A percentile compares a stretch with the other conserved stretches of the same genome.
phyloP scores from a whole-genome alignment of 2,329 filamentous ascomycete species.

The Akanthomyces lecanii region DNA sequence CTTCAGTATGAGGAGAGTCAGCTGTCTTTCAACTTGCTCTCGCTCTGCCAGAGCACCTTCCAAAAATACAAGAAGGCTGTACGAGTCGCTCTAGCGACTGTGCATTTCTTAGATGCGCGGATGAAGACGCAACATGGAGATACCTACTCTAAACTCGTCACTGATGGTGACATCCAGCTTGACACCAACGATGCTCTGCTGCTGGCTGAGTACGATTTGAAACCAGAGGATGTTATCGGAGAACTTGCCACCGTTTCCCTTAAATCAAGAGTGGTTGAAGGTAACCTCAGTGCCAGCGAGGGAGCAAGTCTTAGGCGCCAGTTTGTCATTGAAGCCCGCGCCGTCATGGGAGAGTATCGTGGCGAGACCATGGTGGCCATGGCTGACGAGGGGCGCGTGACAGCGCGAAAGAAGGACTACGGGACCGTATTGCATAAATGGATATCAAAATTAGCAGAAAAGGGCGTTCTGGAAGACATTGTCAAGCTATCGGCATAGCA shows the following conservation, averaged over 20 bases:
- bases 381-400: constrained; percentile 49
- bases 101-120: constrained; percentile 36
- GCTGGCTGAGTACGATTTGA: background rate
- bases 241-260: background rate
- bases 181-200: background rate
- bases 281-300: constrained; percentile 19
- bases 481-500: constrained; percentile 25
- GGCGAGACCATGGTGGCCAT: constrained; percentile 43
- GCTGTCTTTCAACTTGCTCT: constrained; percentile 73
- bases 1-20: constrained; percentile 58
- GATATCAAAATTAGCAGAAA: constrained; percentile 64
- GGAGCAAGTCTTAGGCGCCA: constrained; percentile 36
- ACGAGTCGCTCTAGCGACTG: constrained; percentile 36
- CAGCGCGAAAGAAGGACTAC: constrained; percentile 61
- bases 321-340: constrained; percentile 38
- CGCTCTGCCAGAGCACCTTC: constrained; percentile 66
- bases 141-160: constrained; percentile 1
- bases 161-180: constrained; percentile 2
- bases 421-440: constrained; percentile 65
- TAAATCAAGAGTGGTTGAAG: background rate
- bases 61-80: constrained; percentile 44
- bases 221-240: background rate
- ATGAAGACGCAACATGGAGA: constrained; percentile 18
- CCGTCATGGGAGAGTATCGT: constrained; percentile 42
- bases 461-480: constrained; percentile 52